A percentile compares a stretch with the other conserved stretches of the same genome.
Evolutionary conservation across 1,139 yeast genomes (phyloP).

Genomic region (Hyphopichia wangnamkhiaoensis): DNA sequence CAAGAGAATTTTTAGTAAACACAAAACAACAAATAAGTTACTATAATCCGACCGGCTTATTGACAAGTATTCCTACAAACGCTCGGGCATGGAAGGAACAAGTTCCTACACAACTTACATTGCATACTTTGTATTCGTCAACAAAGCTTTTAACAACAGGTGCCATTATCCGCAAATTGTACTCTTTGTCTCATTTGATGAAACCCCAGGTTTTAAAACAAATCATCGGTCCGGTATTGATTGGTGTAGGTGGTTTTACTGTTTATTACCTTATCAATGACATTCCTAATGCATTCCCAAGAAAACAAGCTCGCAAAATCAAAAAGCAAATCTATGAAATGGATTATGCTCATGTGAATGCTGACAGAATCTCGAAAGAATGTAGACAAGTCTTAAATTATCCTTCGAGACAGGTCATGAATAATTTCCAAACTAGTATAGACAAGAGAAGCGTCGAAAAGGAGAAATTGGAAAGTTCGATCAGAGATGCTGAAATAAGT

Average conservation of each 20-base stretch:
- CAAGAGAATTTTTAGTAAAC: constrained; percentile 29
- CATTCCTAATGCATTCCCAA: constrained; percentile 85
- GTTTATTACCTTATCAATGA: constrained; percentile 71
- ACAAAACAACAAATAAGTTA: constrained; percentile 32
- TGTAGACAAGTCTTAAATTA: constrained; percentile 76
- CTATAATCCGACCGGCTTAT: constrained; percentile 37
- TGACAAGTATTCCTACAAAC: constrained; percentile 33
- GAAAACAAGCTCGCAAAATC: constrained; percentile 76
- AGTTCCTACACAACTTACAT: constrained; percentile 41
- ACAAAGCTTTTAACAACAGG: constrained; percentile 47
- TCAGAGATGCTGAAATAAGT: constrained; percentile 61
- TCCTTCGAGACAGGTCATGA: constrained; percentile 83
- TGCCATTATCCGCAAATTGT: constrained; percentile 36
- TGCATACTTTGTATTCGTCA: constrained; percentile 46
- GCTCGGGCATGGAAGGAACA: constrained; percentile 35
- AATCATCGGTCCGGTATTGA: constrained; percentile 46
- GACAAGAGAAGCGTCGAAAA: constrained; percentile 66
- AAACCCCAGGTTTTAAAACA: constrained; percentile 33
- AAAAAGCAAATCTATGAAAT: constrained; percentile 58
- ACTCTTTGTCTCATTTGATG: constrained; percentile 27
- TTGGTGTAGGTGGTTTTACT: constrained; percentile 59
- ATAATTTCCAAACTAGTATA: constrained; percentile 68
- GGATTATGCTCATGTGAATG: constrained; percentile 78
- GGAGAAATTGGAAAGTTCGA: constrained; percentile 52
- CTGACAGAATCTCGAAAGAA: constrained; percentile 78